Base-by-base conservation (phyloP, 228 moss, liverwort and hornwort genomes). In the Sphagnum fallax region DNA sequence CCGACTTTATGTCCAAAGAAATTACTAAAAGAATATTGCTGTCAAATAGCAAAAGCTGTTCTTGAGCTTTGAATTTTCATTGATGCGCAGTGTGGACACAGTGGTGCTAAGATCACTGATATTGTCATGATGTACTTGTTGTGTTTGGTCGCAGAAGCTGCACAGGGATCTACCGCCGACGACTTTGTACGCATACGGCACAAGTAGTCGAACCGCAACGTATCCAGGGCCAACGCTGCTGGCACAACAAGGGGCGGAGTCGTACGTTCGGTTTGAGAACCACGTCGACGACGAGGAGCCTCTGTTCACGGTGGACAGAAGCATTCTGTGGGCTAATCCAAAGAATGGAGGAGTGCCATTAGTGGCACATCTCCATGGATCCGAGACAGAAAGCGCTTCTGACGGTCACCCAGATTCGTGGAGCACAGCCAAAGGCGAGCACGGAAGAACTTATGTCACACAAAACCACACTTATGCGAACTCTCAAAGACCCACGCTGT, bases 331-430 rank as follows among this genome's bases (percentile, higher is more conserved):
- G 78, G 78, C 78, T 4, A 70, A 61, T 18, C 72, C 76, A 6
- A 16, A 64, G 8, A 12, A 32, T 60, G 80, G 84, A 5, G 88
- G 91, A 4, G 83, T 91, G 4, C 88, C 91, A 0, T 72, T 84
- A 2, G 84, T 88, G 1, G 77, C 84, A 0, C 91, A 88, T 65
- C 67, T 91, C 0, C 91, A 91, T 48, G 88, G 83, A 5, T 85
- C 64, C 0, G 85, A 88, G 67, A 65, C 64, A 11, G 75, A 64
- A 49, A 78, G 73, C 14, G 10, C 47, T 0, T 89, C 11, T n/a
- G 91, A 91, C 48, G 91, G 79, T 50, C 67, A 79, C 16, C 75
- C 79, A 8, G 75, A 78, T 7, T 82, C 76, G 0, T 80, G 80
- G 76, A 73, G 66, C 57, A 80, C 73, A 3, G 53, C 72, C n/a